Evolutionary conservation across 2,329 filamentous ascomycete species (phyloP), one percentile per base, ranked within the genome.

Genomic region (Trichoderma simmonsii): DNA sequence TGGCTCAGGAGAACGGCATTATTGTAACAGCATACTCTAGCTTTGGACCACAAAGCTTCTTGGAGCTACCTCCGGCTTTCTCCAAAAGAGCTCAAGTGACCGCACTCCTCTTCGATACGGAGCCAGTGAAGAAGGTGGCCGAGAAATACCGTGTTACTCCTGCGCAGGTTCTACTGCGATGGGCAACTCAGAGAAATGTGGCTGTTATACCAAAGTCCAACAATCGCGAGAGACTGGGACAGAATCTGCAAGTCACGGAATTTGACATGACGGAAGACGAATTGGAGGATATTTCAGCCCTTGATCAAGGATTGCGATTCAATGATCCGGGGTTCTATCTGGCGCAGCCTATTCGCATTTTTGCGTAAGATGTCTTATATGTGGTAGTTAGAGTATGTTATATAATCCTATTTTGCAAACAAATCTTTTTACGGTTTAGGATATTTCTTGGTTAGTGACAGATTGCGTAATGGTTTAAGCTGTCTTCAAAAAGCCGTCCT

Each of bases 161-260:
- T 3, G 89, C 90, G 3, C 91, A 92, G 84, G 84, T 92, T 1
- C 83, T 92, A 71, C 83, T 93, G 62, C 84, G 90, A 32, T 92
- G 91, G 91, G 86, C 89, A 2, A 91, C 90, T 1, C 89, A 91
- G 82, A 83, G 88, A 30, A 83, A 83, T n/a, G 81, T 91, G 71
- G 87, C 88, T 30, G 88, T 91, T 71, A 91, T 91, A 70, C 89
- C 90, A 73, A 92, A 91, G 84, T 87, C 85, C 73, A 89, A 88
- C 79, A 86, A 86, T 77, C 81, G 82, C 62, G 76, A 79, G 36
- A 77, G 86, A 15, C 4, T 62, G 59, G 32, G 11, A 12, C 32
- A 62, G 32, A 62, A 62, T 39, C 32, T 62, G 6, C n/a, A 62
- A 26, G 32, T 39, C 1, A 39, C 59, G 6, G 59, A 34, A 30